Evolutionary conservation across 116 monocot species (phyloP).

Genomic region (Iris pallida): DNA sequence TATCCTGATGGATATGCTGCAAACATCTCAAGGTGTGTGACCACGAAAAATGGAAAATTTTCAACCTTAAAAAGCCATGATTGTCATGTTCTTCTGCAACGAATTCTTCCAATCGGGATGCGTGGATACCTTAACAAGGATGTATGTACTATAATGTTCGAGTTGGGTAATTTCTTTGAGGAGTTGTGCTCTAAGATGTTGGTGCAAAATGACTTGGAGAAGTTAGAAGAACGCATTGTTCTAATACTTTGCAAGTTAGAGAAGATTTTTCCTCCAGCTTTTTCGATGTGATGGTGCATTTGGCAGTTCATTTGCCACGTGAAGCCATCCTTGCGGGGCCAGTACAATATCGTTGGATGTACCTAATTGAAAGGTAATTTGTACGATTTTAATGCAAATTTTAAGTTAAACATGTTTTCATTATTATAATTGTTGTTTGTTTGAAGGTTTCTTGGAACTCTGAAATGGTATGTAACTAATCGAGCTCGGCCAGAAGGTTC

Average conservation of each 20-base stretch:
- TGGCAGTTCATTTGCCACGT: conserved; percentile 9
- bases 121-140: neutral
- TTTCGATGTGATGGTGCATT: conserved; percentile 17
- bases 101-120: conserved; percentile 1
- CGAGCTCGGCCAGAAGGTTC: conserved; percentile 11
- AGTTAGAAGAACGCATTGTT: neutral
- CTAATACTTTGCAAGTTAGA: conserved; percentile 9
- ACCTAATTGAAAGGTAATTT: conserved; percentile 11
- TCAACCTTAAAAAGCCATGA: conserved; percentile 1
- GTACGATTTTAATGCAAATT: neutral
- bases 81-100: conserved; percentile 5
- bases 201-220: neutral
- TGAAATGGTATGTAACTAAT: conserved; percentile 2
- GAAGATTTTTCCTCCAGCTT: conserved; percentile 6
- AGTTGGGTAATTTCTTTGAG: neutral
- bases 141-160: neutral
- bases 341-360: conserved; percentile 18
- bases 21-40: conserved; percentile 10
- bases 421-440: neutral
- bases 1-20: conserved; percentile 4
- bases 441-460: neutral
- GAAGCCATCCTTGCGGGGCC: conserved; percentile 5
- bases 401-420: neutral
- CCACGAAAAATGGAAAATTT: neutral
- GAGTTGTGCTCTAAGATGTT: conserved; percentile 5